Evolutionary conservation across 129 eudicot genomes (phyloP), one percentile per base, ranked within the genome.

Genomic region (Mikania micrantha): DNA sequence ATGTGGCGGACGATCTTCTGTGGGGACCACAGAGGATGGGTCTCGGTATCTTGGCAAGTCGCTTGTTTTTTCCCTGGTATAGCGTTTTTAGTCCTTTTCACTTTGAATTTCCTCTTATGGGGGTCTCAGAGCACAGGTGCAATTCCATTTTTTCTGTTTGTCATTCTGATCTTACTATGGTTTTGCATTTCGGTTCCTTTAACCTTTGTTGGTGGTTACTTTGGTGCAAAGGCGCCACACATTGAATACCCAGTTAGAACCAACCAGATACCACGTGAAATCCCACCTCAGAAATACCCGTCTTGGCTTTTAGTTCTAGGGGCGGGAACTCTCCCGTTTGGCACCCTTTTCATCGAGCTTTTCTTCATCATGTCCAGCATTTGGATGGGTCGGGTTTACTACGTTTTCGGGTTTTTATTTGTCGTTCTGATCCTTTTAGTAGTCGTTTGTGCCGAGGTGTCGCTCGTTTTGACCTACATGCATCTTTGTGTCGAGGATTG

Each of bases 401-500:
- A 79, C 17, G 75, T 78, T 59, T 72, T 78, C 32, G 82, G 82
- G 61, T 78, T 78, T 20, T 49, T 78, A 20, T 72, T 78, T 49
- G 70, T 73, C 0, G 83, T 73, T 60, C 45, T 73, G 75, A 73
- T 79, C 38, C 82, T 78, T 72, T 54, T 78, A 0, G 82, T 78
- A 6, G 79, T 73, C 9, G 96, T 90, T 20, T 90, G 90, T 63
- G 96, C 96, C 27, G 96, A 90, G 81, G 96, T 90, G 16, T 90
- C 96, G 8, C 79, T 86, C 9, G 95, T 86, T 48, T 79, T 90
- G 25, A 90, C 96, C 35, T 90, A 90, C 83, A 90, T 86, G 96
- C 96, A 86, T 72, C 90, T 90, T n/a, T 86, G 96, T 71, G 96
- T 90, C 36, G 96, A 90, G 86, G 83, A 79, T 39, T 73, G 72